These are phyloP conservation scores for Laetiporus sulphureus DNA, from an alignment of 1,284 basidiomycete species.

Conservation along the genomic window DNA sequence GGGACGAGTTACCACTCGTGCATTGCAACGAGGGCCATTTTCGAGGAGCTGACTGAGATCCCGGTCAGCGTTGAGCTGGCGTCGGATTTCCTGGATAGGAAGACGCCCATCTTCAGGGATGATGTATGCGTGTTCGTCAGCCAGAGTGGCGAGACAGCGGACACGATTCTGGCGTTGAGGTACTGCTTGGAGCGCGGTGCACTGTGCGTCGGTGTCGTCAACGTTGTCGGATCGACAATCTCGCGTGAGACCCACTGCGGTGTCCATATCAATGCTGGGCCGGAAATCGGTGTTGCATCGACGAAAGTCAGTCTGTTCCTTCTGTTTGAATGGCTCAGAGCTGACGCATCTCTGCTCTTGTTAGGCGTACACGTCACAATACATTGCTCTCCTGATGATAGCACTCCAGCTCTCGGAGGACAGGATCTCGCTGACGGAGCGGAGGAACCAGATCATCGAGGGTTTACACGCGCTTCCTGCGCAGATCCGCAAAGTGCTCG, in stretches of 20 bases:
- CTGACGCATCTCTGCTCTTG: slow-evolving; percentile 12
- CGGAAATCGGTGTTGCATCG: slow-evolving; percentile 99
- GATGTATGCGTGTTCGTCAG: slow-evolving; percentile 97
- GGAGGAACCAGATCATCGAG: slow-evolving; percentile 92
- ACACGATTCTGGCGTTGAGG: slow-evolving; percentile 93
- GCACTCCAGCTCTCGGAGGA: slow-evolving; percentile 97
- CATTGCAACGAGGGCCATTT: slow-evolving; percentile 95
- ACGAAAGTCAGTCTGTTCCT: slow-evolving; percentile 70
- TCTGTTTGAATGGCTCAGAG: neutral
- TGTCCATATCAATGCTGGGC: slow-evolving; percentile 99
- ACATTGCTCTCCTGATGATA: slow-evolving; percentile 98
- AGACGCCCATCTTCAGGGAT: slow-evolving; percentile 99
- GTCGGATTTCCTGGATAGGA: slow-evolving; percentile 97
- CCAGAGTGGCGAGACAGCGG: slow-evolving; percentile 98
- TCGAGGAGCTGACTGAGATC: slow-evolving; percentile 98
- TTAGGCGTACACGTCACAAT: slow-evolving; percentile 98
- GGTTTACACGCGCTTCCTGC: slow-evolving; percentile 86
- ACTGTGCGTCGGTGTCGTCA: slow-evolving; percentile 95
- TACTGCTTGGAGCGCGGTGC: slow-evolving; percentile 98
- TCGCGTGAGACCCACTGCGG: slow-evolving; percentile 99
- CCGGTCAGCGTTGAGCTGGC: slow-evolving; percentile 97
- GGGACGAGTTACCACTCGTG: slow-evolving; percentile 98
- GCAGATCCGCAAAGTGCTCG: slow-evolving; percentile 87
- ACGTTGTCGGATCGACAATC: slow-evolving; percentile 97
- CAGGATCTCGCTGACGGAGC: slow-evolving; percentile 86